Conservation (phyloP, 441 rosid genomes). For the Euphorbia neoarborescens region DNA sequence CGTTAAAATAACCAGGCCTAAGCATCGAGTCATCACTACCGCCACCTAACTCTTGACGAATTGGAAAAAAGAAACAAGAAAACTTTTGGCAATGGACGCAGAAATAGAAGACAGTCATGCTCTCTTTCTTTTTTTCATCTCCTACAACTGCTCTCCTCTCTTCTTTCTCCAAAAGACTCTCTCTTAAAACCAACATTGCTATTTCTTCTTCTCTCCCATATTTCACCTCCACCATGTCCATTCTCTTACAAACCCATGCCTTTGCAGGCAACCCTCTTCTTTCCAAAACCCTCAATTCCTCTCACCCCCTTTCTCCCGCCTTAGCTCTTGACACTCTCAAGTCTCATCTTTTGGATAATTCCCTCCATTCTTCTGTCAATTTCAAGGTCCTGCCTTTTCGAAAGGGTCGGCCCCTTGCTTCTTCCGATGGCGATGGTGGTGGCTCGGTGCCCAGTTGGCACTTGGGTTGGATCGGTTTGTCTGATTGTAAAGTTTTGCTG, state of each 20-base stretch:
- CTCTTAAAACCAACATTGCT: slow-evolving; percentile 14
- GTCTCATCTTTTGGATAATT: slow-evolving; percentile 39
- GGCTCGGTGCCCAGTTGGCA: slow-evolving; percentile 49
- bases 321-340: slow-evolving; percentile 65
- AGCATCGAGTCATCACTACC: background rate
- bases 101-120: slow-evolving; percentile 32
- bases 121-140: slow-evolving; percentile 31
- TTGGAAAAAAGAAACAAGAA: background rate
- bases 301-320: slow-evolving; percentile 50
- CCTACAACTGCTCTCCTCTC: slow-evolving; percentile 19
- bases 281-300: slow-evolving; percentile 50
- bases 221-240: slow-evolving; percentile 49
- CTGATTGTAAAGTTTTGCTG: slow-evolving; percentile 46
- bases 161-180: slow-evolving; percentile 34
- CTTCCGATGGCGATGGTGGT: slow-evolving; percentile 36
- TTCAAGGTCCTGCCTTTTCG: slow-evolving; percentile 70
- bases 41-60: background rate
- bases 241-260: slow-evolving; percentile 52
- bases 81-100: slow-evolving; percentile 13
- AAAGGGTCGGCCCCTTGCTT: slow-evolving; percentile 71
- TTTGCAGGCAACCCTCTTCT: slow-evolving; percentile 71
- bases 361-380: slow-evolving; percentile 38
- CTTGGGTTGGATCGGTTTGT: slow-evolving; percentile 64
- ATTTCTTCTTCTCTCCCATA: slow-evolving; percentile 15
- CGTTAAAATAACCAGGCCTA: background rate